These are phyloP conservation scores for Aspergillus sp. DNA, from an alignment of 2,329 filamentous ascomycete genomes.

Conservation along the genomic window DNA sequence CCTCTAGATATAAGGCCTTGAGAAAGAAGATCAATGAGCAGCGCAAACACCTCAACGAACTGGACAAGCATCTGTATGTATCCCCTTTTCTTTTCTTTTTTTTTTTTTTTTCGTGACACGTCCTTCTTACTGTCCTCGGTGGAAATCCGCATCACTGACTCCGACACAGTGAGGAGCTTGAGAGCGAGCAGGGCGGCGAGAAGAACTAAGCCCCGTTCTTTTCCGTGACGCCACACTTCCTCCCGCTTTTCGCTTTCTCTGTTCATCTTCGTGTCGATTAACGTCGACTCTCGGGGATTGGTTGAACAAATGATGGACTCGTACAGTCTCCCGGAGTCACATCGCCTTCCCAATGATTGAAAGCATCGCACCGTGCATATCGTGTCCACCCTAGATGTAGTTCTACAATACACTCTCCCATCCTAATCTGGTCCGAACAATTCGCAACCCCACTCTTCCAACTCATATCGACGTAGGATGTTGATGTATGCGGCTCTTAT, in stretches of 20 bases:
- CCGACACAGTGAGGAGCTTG: conserved; percentile 67
- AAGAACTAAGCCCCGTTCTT: conserved; percentile 33
- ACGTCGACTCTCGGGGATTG: not conserved
- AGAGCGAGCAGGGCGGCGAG: conserved; percentile 69
- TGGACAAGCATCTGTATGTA: conserved; percentile 81
- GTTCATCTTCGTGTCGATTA: not conserved
- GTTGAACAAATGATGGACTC: not conserved
- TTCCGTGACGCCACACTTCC: conserved; percentile 5
- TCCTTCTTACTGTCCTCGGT: no score
- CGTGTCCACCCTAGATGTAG: not conserved
- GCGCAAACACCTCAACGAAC: conserved; percentile 77
- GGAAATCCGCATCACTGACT: not conserved
- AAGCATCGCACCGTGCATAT: not conserved
- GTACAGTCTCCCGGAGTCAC: not conserved
- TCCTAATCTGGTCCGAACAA: not conserved
- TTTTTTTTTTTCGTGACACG: no score
- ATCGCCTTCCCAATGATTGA: not conserved
- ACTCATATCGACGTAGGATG: no score
- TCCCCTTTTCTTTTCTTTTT: not conserved
- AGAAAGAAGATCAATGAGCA: conserved; percentile 70
- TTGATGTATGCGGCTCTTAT: no score
- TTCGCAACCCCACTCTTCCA: no score
- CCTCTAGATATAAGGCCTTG: conserved; percentile 63
- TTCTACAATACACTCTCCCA: not conserved
- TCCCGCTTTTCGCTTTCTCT: not conserved